Evolutionary conservation across 1,284 basidiomycete genomes (phyloP), one percentile per base, ranked within the genome.

Genomic region (Porodaedalea pini): DNA sequence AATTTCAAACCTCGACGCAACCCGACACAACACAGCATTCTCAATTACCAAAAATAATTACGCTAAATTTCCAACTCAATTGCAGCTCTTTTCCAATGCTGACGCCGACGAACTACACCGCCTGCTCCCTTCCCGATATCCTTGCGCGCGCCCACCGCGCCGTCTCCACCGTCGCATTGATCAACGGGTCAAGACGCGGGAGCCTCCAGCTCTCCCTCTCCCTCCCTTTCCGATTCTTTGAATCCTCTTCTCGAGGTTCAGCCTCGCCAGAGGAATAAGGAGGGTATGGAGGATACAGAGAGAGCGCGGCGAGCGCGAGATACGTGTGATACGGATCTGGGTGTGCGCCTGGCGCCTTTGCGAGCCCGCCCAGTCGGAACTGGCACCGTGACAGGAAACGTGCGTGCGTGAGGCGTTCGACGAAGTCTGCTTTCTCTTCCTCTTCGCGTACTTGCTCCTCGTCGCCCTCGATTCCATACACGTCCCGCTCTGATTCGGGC

Each of bases 291-390:
- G 81, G 78, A 61, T 83, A 83, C 63, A 94, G 76, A 1, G 90
- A 78, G 32, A 95, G 67, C 0, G 90, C 86, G 0, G 94, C 93
- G 21, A 96, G 73, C 1, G 91, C 86, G 27, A 97, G 78, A 69
- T 96, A 97, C 0, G 92, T 94, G 66, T 97, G 94, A 70, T 86
- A 95, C 6, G 90, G 94, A 75, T 96, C 92, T 85, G 64, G 7
- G 49, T 52, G 78, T 62, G 92, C 88, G 8, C 81, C 85, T 0
- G 89, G 88, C 2, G 83, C 82, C 67, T 95, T 95, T 0, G 85
- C 81, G 51, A 96, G 86, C 0, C 94, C 94, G 0, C 94, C 94
- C 58, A 85, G 88, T 52, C 85, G 86, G 69, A 85, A 92, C 69
- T 96, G 94, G 63, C 92, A 92, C 1, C 71, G 68, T 0, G 81